Percentiles rank a stretch among this genome's conserved stretches.
phyloP scores from a whole-genome alignment of 306 rosid species.

The Fagus crenata region DNA sequence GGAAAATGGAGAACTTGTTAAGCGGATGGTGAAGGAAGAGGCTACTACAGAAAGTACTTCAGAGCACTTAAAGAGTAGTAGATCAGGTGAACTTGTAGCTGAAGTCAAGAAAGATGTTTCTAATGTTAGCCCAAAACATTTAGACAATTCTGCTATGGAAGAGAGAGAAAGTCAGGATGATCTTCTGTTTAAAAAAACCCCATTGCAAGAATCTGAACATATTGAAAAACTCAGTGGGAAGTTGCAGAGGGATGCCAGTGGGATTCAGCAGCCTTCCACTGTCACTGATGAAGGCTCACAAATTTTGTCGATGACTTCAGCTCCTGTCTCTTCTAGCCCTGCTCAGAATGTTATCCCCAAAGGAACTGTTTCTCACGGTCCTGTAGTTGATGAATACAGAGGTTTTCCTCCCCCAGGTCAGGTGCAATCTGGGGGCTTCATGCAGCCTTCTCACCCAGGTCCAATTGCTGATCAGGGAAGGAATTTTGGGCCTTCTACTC shows the following conservation, averaged over 20 bases:
- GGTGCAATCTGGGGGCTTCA: conserved; percentile 36
- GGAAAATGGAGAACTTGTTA: conserved; percentile 50
- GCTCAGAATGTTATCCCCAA: conserved; percentile 4
- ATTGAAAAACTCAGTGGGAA: conserved; percentile 44
- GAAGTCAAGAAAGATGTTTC: conserved; percentile 39
- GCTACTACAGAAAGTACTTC: conserved; percentile 39
- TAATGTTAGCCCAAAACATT: conserved; percentile 32
- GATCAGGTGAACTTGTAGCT: conserved; percentile 30
- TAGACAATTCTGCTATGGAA: conserved; percentile 32
- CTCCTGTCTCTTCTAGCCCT: conserved; percentile 17
- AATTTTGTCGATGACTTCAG: conserved; percentile 44
- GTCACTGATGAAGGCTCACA: conserved; percentile 36
- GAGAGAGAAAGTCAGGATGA: conserved; percentile 51
- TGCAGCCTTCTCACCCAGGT: conserved; percentile 43
- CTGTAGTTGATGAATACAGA: conserved; percentile 35
- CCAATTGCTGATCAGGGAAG: conserved; percentile 39
- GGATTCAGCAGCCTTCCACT: conserved; percentile 35
- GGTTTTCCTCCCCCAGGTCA: conserved; percentile 28
- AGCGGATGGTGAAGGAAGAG: conserved; percentile 46
- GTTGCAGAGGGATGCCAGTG: conserved; percentile 41
- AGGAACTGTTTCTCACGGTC: conserved; percentile 20
- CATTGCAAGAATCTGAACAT: conserved; percentile 36
- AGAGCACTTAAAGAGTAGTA: conserved; percentile 32
- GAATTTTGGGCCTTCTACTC: conserved; percentile 42
- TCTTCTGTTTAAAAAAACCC: conserved; percentile 31